Evolutionary conservation across 441 rosid species (phyloP), one percentile per base, ranked within the genome.

Genomic region (Iberis amara): DNA sequence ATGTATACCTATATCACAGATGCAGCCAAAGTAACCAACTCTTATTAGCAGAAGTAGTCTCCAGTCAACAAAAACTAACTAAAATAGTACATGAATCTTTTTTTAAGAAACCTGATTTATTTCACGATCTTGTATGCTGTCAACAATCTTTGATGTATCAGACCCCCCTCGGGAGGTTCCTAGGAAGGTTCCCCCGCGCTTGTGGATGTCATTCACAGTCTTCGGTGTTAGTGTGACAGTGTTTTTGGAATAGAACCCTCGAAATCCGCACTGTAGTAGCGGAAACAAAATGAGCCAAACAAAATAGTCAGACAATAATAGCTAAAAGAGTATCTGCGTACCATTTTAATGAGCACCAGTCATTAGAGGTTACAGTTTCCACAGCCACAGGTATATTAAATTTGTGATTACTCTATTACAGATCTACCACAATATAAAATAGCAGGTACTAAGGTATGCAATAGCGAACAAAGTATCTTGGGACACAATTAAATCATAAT

Each of bases 161-260:
- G 79, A 82, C 32, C 89, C 95, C n/a, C 95, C 92, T 55, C 85
- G 73, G 11, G 92, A 81, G 13, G 95, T 79, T 61, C 92, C 92
- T n/a, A 86, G 68, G 59, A 83, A 43, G 26, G 95, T 83, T 31
- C 89, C 95, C 33, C 95, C 95, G 12, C 87, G 85, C 61, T 86
- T 86, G 68, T 86, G 95, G 68, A 86, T 81, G 71, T 83, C 86
- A 63, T 78, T 73, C 41, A 86, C 92, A 50, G 55, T 58, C 69
- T 80, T 86, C 1, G 87, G 89, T 35, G 77, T 78, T 40, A 86
- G 65, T 8, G 59, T 21, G 32, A 79, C 57, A 3, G 92, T 86
- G 49, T 86, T 86, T 66, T 65, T 76, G 59, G 89, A 66, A 68
- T 83, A 86, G 72, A 86, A 86, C 28, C 95, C 95, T 23, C 71